phyloP scores from a whole-genome alignment of 257 asterid species.

The Nicotiana sylvestris region DNA sequence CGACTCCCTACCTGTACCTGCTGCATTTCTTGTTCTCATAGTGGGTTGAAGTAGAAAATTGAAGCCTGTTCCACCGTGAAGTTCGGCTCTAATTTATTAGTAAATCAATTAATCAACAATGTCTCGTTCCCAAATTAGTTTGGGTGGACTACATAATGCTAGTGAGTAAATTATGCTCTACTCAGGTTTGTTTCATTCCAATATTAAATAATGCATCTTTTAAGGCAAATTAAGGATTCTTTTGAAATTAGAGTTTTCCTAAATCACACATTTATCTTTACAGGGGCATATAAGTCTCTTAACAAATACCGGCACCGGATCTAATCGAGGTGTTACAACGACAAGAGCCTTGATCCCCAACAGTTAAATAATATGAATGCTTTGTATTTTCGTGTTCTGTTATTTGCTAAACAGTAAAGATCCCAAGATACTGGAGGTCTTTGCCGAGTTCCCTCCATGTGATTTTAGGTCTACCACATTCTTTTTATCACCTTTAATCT shows the following conservation, averaged over 20 bases:
- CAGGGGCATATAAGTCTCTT: background rate
- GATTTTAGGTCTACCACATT: background rate
- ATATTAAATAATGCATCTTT: background rate
- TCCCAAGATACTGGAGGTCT: background rate
- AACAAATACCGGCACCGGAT: background rate
- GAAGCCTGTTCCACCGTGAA: background rate
- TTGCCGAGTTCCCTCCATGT: background rate
- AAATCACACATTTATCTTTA: background rate
- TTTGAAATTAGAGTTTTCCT: background rate
- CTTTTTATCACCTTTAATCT: background rate
- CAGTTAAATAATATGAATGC: background rate
- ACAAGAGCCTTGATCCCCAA: background rate
- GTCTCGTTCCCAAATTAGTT: background rate
- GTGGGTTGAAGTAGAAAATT: background rate
- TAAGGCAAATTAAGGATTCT: background rate
- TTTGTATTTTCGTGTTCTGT: background rate
- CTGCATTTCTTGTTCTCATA: background rate
- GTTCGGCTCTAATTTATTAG: background rate
- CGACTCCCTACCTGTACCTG: background rate
- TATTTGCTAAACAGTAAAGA: too few relatives aligned
- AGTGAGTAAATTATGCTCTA: background rate
- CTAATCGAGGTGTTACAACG: background rate
- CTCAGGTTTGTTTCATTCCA: background rate
- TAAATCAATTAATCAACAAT: background rate
- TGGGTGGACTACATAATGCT: background rate